Percentiles rank a stretch among this genome's conserved stretches.
Conservation (phyloP, 2,329 filamentous ascomycete genomes). For the Colletotrichum aenigma region DNA sequence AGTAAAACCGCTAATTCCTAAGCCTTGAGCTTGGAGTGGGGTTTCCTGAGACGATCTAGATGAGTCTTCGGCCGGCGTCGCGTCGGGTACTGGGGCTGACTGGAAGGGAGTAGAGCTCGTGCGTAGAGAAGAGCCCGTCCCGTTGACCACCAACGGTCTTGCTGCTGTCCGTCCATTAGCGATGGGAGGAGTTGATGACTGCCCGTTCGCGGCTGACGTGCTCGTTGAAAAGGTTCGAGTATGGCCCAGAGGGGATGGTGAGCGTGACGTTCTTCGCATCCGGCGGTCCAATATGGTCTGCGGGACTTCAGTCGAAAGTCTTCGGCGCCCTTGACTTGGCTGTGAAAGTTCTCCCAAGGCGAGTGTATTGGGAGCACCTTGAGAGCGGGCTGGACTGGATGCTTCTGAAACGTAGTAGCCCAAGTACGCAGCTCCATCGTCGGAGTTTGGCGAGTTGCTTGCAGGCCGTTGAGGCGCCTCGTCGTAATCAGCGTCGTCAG, state of each 20-base stretch:
- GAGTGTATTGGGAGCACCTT: slow-evolving; percentile 40
- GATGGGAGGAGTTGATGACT: slow-evolving; percentile 40
- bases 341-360: slow-evolving; percentile 53
- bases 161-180: slow-evolving; percentile 38
- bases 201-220: slow-evolving; percentile 42
- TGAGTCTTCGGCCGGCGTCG: slow-evolving; percentile 25
- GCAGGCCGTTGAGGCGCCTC: slow-evolving; percentile 42
- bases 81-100: neutral
- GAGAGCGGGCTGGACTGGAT: slow-evolving; percentile 26
- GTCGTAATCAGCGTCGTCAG: slow-evolving; percentile 58
- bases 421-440: slow-evolving; percentile 44
- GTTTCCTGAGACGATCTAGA: slow-evolving; percentile 26
- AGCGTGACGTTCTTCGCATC: slow-evolving; percentile 58
- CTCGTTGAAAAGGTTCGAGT: slow-evolving; percentile 47
- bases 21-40: slow-evolving; percentile 28
- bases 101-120: slow-evolving; percentile 31
- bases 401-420: slow-evolving; percentile 41
- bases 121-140: slow-evolving; percentile 50
- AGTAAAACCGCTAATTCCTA: slow-evolving; percentile 6
- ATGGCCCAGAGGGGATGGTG: slow-evolving; percentile 60
- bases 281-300: slow-evolving; percentile 58
- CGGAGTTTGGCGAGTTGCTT: slow-evolving; percentile 51
- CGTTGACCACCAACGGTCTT: slow-evolving; percentile 58
- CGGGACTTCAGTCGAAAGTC: slow-evolving; percentile 57
- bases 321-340: slow-evolving; percentile 43